phyloP scores from a whole-genome alignment of 1,284 basidiomycete genomes.

The Puccinia novopanici region DNA sequence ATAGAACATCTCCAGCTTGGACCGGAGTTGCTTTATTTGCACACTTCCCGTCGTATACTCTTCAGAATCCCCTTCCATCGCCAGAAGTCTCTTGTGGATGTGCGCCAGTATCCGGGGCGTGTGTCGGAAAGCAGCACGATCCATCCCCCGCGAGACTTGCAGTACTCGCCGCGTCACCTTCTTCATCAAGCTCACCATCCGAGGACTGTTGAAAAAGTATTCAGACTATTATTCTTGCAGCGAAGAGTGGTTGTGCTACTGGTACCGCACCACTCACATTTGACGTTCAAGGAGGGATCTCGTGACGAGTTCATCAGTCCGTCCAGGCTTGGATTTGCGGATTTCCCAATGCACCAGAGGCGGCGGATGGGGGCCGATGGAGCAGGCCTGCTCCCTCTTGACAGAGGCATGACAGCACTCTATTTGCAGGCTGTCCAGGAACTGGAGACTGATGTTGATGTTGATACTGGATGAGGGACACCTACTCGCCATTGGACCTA shows the following conservation, averaged over 20 bases:
- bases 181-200: background rate
- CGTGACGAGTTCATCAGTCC: too few species aligned
- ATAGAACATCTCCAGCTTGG: conserved; percentile 17
- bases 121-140: background rate
- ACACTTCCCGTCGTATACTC: background rate
- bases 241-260: background rate
- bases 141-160: background rate
- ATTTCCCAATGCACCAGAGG: conserved; percentile 1
- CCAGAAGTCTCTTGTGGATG: background rate
- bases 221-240: background rate
- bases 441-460: conserved; percentile 9
- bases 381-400: too few species aligned
- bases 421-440: background rate
- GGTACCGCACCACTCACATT: conserved; percentile 2
- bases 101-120: conserved; percentile 12
- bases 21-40: background rate
- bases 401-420: conserved; percentile 8
- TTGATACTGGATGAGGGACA: background rate
- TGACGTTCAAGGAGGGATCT: too few species aligned
- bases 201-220: background rate
- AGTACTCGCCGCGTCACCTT: background rate
- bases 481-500: too few species aligned
- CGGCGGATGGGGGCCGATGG: too few species aligned
- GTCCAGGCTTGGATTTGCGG: too few species aligned
- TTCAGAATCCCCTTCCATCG: background rate